Evolutionary conservation across 257 asterid species (phyloP), one percentile per base, ranked within the genome.

Genomic region (Ballota nigra): DNA sequence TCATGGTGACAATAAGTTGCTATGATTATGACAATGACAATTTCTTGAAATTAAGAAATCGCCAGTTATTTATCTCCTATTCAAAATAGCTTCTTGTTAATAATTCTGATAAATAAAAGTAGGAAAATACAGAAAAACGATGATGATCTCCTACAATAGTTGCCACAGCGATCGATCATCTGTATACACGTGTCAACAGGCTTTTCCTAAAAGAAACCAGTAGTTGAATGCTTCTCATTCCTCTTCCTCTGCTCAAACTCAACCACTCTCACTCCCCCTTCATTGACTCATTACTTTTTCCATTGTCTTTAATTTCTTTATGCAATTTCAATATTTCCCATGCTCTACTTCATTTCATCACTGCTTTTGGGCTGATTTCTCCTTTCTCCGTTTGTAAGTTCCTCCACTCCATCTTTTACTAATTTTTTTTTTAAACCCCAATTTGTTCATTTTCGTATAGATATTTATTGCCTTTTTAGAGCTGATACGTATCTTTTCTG

Each of bases 221-320:
- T 18, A 9, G 59, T 57, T 8, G 33, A 20, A 45, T 84, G 78
- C 79, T 79, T 81, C 79, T 74, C 45, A 63, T 74, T 76, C 81
- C 69, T 72, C 61, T 74, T 76, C 81, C 69, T 72, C 61, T 19
- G n/a, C 24, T 45, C 80, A 23, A 69, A 47, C 82, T 79, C 85
- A 66, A 78, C 63, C n/a, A 73, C 78, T 61, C 74, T n/a, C 81
- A 77, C 85, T 57, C n/a, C 71, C 77, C 57, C 77, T n/a, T 68
- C 10, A 12, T 57, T 20, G 20, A 41, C 28, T 71, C 6, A 29
- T 41, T 2, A 66, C n/a, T 58, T 19, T 28, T n/a, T 26, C 6
- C 2, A 7, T 31, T 20, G 26, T 24, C 3, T 10, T 15, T n/a
- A 38, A 40, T 57, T 19, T 22, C 13, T 38, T 16, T 5, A 13